phyloP scores from a whole-genome alignment of 2,329 filamentous ascomycete species.

The Calonectria multiphialidica region DNA sequence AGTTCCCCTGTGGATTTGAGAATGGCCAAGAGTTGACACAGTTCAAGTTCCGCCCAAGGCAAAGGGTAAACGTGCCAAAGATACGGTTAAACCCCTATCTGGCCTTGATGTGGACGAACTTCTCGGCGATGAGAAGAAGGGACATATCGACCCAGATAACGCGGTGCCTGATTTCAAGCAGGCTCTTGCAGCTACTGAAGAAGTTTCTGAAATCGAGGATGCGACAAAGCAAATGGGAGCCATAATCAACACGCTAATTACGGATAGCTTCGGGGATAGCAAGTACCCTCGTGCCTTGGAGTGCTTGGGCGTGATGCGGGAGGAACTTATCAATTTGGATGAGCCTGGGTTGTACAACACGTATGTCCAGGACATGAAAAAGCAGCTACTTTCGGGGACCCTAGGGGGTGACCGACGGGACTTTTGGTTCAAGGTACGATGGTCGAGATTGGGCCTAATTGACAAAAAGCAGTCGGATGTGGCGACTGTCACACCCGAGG shows the following conservation, averaged over 20 bases:
- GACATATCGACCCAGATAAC: conserved; percentile 72
- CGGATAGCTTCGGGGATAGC: conserved; percentile 79
- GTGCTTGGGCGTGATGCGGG: conserved; percentile 80
- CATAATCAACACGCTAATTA: conserved; percentile 78
- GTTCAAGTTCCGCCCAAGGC: conserved; percentile 79
- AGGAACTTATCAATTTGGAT: conserved; percentile 81
- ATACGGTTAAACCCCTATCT: conserved; percentile 85
- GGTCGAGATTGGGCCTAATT: conserved; percentile 78
- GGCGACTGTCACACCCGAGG: conserved; percentile 76
- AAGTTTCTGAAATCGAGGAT: conserved; percentile 72
- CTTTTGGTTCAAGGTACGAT: conserved; percentile 83
- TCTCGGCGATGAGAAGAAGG: conserved; percentile 68
- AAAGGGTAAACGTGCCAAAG: conserved; percentile 78
- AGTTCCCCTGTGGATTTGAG: not conserved
- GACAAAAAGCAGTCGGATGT: conserved; percentile 71
- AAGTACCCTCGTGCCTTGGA: conserved; percentile 83
- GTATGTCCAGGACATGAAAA: conserved; percentile 79
- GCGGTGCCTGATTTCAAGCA: conserved; percentile 93
- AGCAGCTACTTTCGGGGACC: conserved; percentile 74
- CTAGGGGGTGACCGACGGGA: conserved; percentile 83
- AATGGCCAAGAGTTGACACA: conserved; percentile 29
- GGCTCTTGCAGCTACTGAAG: conserved; percentile 71
- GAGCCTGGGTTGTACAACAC: conserved; percentile 82
- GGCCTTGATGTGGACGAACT: conserved; percentile 89
- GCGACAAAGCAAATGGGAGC: conserved; percentile 80